Conservation (phyloP, 1,284 basidiomycete species). For the Apiotrichum sp. region DNA sequence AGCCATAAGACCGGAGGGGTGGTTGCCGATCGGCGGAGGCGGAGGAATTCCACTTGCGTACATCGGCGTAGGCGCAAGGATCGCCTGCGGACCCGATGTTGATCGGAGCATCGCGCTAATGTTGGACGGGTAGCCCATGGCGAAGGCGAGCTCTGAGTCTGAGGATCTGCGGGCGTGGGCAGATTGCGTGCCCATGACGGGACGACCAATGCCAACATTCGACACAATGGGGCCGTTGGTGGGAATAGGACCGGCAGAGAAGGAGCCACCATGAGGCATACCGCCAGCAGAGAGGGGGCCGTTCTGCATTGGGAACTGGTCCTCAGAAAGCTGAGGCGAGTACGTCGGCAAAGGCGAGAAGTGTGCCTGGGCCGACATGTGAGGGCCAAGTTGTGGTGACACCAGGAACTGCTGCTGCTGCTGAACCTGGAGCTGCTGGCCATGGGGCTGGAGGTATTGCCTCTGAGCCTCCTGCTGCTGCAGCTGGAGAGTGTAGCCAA, state of each 20-base stretch:
- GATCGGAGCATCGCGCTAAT: slow-evolving; percentile 18
- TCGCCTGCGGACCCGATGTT: slow-evolving; percentile 13
- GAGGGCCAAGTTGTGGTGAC: background rate
- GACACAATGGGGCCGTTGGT: background rate
- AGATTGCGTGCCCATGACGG: background rate
- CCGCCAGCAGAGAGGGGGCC: background rate
- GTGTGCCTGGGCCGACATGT: background rate
- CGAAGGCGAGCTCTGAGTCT: slow-evolving; percentile 18
- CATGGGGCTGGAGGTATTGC: background rate
- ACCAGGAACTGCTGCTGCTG: background rate
- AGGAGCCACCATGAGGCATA: background rate
- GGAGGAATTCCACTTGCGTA: slow-evolving; percentile 7
- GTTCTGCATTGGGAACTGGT: background rate
- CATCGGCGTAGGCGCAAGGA: slow-evolving; percentile 3
- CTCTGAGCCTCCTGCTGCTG: slow-evolving; percentile 3
- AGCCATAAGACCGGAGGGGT: slow-evolving; percentile 2
- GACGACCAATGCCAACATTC: slow-evolving; percentile 14
- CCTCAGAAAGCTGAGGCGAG: slow-evolving; percentile 1
- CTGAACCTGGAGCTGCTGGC: slow-evolving; percentile 1
- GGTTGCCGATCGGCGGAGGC: slow-evolving; percentile 8
- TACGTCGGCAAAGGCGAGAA: background rate
- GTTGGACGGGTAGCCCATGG: slow-evolving; percentile 5
- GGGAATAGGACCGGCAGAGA: background rate
- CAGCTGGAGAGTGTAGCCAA: background rate
- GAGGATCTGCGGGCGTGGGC: slow-evolving; percentile 15